A percentile compares a stretch with the other conserved stretches of the same genome.
phyloP scores from a whole-genome alignment of 495 filamentous ascomycete species.

The Xylaria grammica region DNA sequence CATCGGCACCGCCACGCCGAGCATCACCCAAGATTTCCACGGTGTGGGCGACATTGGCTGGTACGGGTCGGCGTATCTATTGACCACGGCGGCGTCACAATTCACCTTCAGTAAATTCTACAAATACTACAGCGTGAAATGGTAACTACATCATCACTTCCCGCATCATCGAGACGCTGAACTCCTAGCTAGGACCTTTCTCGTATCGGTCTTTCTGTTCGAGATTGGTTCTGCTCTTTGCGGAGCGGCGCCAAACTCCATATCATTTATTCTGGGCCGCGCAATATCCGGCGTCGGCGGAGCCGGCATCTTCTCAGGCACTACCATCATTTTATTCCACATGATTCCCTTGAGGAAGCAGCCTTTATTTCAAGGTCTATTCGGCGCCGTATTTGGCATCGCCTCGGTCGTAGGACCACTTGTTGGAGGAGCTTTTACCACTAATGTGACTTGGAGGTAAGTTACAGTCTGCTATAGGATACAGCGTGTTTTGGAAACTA shows the following conservation, averaged over 20 bases:
- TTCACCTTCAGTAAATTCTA: conserved; percentile 54
- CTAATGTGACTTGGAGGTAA: conserved; percentile 53
- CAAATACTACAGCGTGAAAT: not conserved
- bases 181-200: conserved; percentile 34
- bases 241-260: conserved; percentile 48
- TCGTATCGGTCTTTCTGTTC: conserved; percentile 40
- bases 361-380: conserved; percentile 41
- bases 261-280: conserved; percentile 52
- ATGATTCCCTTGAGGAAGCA: conserved; percentile 43
- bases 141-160: not conserved
- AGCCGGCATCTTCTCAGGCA: conserved; percentile 44
- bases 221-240: conserved; percentile 52
- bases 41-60: conserved; percentile 49
- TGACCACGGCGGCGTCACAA: conserved; percentile 51
- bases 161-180: not conserved
- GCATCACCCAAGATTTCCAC: conserved; percentile 47
- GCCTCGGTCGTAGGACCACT: conserved; percentile 70
- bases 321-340: conserved; percentile 35
- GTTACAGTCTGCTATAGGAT: conserved; percentile 34
- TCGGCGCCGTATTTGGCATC: conserved; percentile 62
- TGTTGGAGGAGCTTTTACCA: conserved; percentile 53
- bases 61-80: conserved; percentile 54
- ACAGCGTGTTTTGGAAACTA: not conserved
- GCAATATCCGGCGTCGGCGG: conserved; percentile 49
- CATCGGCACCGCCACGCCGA: conserved; percentile 48